These are phyloP conservation scores for Wallacemonas sp. DNA, from an alignment of 208 protist species.

Conservation along the genomic window DNA sequence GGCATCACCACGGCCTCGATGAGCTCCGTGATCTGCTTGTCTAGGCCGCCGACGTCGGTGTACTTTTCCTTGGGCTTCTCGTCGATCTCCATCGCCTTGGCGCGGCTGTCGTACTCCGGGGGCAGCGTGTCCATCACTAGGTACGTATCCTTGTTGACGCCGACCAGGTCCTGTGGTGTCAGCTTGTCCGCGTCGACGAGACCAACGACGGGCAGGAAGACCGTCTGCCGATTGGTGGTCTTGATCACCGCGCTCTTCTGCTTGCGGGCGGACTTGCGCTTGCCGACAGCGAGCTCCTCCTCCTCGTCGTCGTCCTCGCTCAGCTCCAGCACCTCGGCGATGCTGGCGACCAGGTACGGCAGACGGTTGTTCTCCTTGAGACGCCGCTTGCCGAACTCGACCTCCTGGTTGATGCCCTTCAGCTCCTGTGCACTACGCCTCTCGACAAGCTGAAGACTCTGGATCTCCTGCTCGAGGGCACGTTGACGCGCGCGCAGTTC, in stretches of 20 bases:
- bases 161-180: conserved; percentile 98
- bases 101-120: conserved; percentile 99
- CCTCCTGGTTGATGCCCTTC: conserved; percentile 48
- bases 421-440: conserved; percentile 58
- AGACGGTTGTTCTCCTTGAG: conserved; percentile 85
- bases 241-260: conserved; percentile 99
- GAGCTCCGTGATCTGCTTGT: conserved; percentile 99
- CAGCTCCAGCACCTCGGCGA: conserved; percentile 85
- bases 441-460: conserved; percentile 64
- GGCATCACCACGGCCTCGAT: conserved; percentile 99
- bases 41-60: conserved; percentile 98
- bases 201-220: conserved; percentile 99
- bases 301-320: conserved; percentile 76
- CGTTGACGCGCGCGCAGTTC: conserved; percentile 60
- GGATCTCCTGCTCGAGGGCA: conserved; percentile 69
- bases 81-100: conserved; percentile 99
- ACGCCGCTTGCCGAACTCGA: conserved; percentile 68
- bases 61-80: conserved; percentile 99
- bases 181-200: conserved; percentile 97
- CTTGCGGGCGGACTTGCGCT: conserved; percentile 58
- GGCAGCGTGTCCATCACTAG: conserved; percentile 99
- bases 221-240: conserved; percentile 98
- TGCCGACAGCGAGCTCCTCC: conserved; percentile 69
- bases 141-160: conserved; percentile 99
- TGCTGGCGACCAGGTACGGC: conserved; percentile 86